Evolutionary conservation across 1,139 yeast genomes (phyloP).

Genomic region (Yamadazyma pseudoaaseri): DNA sequence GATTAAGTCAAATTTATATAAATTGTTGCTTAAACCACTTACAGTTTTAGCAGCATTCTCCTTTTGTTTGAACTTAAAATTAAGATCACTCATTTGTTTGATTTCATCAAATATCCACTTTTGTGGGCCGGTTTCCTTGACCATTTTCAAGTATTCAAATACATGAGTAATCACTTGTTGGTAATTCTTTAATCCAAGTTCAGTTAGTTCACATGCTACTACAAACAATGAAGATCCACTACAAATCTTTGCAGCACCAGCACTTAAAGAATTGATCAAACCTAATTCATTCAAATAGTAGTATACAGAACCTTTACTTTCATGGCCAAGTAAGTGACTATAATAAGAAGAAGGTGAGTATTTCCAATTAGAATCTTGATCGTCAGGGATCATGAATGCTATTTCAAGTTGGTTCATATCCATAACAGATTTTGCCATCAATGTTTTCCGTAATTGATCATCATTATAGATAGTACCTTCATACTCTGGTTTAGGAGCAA

Average conservation of each 20-base stretch:
- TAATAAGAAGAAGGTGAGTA: conserved; percentile 67
- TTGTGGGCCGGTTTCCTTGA: conserved; percentile 49
- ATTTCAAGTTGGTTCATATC: conserved; percentile 68
- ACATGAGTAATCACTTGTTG: conserved; percentile 54
- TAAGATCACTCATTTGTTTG: conserved; percentile 42
- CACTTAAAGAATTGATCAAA: conserved; percentile 77
- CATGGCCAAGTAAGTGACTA: conserved; percentile 89
- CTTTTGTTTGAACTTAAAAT: conserved; percentile 70
- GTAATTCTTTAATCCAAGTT: conserved; percentile 65
- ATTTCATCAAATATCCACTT: conserved; percentile 54
- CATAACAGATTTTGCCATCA: conserved; percentile 79
- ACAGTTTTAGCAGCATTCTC: conserved; percentile 60
- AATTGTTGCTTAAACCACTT: conserved; percentile 44
- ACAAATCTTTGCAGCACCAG: conserved; percentile 71
- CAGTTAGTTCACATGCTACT: conserved; percentile 73
- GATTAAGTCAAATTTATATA: conserved; percentile 44
- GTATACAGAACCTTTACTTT: conserved; percentile 78
- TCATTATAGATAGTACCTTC: conserved; percentile 29
- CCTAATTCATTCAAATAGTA: conserved; percentile 64
- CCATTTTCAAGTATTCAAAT: conserved; percentile 71
- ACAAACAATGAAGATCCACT: conserved; percentile 67
- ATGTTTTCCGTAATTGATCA: conserved; percentile 51
- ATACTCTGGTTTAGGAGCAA: conserved; percentile 48
- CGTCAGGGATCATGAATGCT: conserved; percentile 74
- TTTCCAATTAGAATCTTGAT: conserved; percentile 59